Evolutionary conservation across 148 eudicot species (phyloP).

Genomic region (Nepenthes gracilis): DNA sequence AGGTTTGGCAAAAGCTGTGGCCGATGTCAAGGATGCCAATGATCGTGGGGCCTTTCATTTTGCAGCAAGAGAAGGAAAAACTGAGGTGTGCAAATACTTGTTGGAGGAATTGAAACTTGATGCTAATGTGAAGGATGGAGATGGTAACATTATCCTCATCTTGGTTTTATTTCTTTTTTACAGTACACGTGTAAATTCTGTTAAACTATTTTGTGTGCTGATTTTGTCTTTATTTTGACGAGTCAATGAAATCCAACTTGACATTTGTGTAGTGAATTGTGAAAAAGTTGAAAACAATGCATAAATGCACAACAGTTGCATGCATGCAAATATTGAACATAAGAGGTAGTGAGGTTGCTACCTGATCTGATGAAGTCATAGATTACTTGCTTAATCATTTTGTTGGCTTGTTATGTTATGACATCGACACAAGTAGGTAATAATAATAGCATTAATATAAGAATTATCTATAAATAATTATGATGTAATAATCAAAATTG

Average conservation of each 20-base stretch:
- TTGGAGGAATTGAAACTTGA: slow-evolving; percentile 85
- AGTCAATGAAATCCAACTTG: not conserved
- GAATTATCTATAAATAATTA: no score
- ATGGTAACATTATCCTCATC: slow-evolving; percentile 34
- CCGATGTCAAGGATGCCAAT: slow-evolving; percentile 78
- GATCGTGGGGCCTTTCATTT: slow-evolving; percentile 92
- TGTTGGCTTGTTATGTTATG: no score
- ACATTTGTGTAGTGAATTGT: not conserved
- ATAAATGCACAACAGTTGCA: no score
- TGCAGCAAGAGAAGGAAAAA: slow-evolving; percentile 85
- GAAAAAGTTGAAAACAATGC: not conserved
- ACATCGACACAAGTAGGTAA: no score
- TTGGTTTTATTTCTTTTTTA: slow-evolving; percentile 1
- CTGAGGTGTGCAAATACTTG: slow-evolving; percentile 84
- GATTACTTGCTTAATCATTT: no score
- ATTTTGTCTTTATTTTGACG: not conserved
- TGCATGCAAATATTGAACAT: no score
- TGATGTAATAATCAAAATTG: no score
- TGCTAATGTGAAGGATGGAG: slow-evolving; percentile 74
- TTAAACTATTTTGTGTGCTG: no score
- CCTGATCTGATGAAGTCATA: no score
- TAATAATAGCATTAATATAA: no score
- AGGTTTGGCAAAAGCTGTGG: slow-evolving; percentile 69
- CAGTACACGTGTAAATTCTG: not conserved
- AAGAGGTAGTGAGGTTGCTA: no score